These are phyloP conservation scores for Eremothecium sinecaudum DNA, from an alignment of 1,139 yeast species.

Conservation along the genomic window DNA sequence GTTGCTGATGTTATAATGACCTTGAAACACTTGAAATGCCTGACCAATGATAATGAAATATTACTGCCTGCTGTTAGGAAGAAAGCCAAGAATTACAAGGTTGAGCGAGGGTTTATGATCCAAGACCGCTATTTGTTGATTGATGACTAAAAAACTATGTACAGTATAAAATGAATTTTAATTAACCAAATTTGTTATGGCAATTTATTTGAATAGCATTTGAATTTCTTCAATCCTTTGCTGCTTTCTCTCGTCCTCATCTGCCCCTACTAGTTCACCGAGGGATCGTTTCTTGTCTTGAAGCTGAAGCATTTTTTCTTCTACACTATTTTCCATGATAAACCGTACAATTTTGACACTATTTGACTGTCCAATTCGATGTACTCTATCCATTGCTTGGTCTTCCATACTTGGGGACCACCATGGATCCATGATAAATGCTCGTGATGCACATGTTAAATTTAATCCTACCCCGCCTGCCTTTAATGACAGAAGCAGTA, in stretches of 20 bases:
- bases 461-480: constrained; percentile 97
- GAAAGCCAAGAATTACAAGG: constrained; percentile 12
- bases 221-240: constrained; percentile 76
- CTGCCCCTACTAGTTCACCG: constrained; percentile 77
- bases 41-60: constrained; percentile 27
- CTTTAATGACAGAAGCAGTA: constrained; percentile 66
- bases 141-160: constrained; percentile 14
- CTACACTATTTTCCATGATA: constrained; percentile 78
- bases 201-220: constrained; percentile 49
- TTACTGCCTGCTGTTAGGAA: constrained; percentile 13
- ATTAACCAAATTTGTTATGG: too few relatives aligned
- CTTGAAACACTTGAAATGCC: constrained; percentile 50
- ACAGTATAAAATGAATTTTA: not conserved
- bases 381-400: constrained; percentile 91
- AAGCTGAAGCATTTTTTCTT: constrained; percentile 77
- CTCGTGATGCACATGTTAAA: constrained; percentile 74
- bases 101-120: constrained; percentile 18
- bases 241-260: constrained; percentile 64
- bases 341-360: constrained; percentile 71
- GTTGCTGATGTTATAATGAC: constrained; percentile 59
- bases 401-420: constrained; percentile 94
- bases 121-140: constrained; percentile 24
- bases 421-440: constrained; percentile 96
- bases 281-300: constrained; percentile 80
- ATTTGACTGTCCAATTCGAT: constrained; percentile 76